phyloP scores from a whole-genome alignment of 2,329 filamentous ascomycete genomes.

The Venturia effusa region DNA sequence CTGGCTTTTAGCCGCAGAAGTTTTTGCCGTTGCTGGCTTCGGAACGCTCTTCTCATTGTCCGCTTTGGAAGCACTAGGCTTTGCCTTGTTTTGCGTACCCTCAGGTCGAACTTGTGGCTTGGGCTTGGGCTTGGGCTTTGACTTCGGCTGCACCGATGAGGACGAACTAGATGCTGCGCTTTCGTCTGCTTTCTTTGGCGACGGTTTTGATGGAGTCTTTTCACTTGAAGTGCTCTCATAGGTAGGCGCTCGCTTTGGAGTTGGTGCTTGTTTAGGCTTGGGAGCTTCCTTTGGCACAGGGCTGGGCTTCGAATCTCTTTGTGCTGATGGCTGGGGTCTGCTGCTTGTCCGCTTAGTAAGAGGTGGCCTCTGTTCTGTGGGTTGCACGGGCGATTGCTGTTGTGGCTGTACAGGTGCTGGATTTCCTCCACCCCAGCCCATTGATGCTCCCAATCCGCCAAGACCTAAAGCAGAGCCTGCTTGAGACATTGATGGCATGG shows the following conservation, averaged over 20 bases:
- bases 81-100: background rate
- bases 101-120: background rate
- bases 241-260: background rate
- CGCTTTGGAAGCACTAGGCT: background rate
- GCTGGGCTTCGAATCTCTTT: background rate
- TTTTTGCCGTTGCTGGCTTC: background rate
- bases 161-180: background rate
- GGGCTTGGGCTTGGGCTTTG: background rate
- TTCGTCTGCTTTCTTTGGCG: background rate
- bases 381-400: background rate
- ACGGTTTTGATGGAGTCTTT: background rate
- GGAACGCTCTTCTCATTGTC: background rate
- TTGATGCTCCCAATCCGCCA: background rate
- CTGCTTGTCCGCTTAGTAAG: background rate
- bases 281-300: background rate
- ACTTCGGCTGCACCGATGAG: background rate
- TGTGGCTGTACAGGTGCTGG: background rate
- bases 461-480: slow-evolving; percentile 2
- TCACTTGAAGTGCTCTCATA: background rate
- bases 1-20: background rate
- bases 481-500: slow-evolving; percentile 16
- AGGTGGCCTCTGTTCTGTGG: background rate
- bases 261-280: background rate
- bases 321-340: background rate
- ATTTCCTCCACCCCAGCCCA: background rate